These are phyloP conservation scores for Elymus sibiricus DNA, from an alignment of 176 grass and related monocot species.

Conservation along the genomic window DNA sequence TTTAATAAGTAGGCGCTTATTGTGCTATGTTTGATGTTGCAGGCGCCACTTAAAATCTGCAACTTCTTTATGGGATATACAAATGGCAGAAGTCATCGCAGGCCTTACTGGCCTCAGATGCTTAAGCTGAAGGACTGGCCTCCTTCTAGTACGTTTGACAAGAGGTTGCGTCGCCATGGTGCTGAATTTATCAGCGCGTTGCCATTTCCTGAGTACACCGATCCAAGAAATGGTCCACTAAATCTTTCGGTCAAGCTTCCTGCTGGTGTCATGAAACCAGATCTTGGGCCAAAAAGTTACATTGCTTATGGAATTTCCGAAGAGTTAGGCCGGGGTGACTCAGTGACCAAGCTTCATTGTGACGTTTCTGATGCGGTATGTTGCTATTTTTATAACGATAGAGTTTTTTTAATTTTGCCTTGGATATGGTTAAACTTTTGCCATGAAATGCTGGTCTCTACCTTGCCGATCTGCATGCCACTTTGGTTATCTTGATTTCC, in stretches of 20 bases:
- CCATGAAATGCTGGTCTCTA: background rate
- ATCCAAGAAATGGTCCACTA: slow-evolving; percentile 67
- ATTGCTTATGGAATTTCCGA: slow-evolving; percentile 79
- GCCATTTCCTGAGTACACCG: slow-evolving; percentile 84
- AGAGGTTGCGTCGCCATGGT: slow-evolving; percentile 76
- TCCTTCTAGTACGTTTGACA: slow-evolving; percentile 63
- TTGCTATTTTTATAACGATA: background rate
- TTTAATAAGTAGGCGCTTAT: background rate
- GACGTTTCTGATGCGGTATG: slow-evolving; percentile 83
- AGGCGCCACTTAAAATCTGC: slow-evolving; percentile 66
- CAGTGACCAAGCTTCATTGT: slow-evolving; percentile 94
- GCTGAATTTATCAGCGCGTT: slow-evolving; percentile 75
- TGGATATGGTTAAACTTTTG: background rate
- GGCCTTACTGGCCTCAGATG: slow-evolving; percentile 55
- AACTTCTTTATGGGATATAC: slow-evolving; percentile 57
- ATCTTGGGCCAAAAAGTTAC: slow-evolving; percentile 77
- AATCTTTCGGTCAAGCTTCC: slow-evolving; percentile 80
- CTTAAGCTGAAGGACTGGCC: slow-evolving; percentile 87
- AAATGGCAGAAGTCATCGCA: slow-evolving; percentile 37
- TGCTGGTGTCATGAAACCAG: slow-evolving; percentile 48
- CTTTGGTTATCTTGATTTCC: background rate
- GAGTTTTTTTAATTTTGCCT: background rate
- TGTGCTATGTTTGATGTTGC: background rate
- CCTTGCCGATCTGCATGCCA: background rate
- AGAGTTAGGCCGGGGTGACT: slow-evolving; percentile 75